Percentiles rank a stretch among this genome's conserved stretches.
These are phyloP conservation scores for Meripilus lineatus DNA, from an alignment of 1,284 basidiomycete species.

Conservation along the genomic window DNA sequence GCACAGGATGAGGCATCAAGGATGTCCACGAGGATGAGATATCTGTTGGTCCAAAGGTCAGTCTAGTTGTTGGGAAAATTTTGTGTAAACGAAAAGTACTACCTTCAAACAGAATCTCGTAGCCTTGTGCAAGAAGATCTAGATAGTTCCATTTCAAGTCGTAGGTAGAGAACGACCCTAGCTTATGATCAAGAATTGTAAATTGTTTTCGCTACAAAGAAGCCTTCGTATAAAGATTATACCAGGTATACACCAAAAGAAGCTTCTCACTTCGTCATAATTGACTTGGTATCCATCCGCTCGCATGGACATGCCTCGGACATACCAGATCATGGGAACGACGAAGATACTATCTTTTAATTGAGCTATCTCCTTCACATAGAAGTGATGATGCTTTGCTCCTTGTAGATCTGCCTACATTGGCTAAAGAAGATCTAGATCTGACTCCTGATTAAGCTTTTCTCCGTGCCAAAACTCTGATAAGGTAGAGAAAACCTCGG, in stretches of 20 bases:
- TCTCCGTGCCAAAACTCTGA: slow-evolving; percentile 28
- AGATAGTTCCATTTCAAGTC: slow-evolving; percentile 4
- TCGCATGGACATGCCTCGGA: neutral
- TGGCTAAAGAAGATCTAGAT: slow-evolving; percentile 22
- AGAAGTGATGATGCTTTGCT: slow-evolving; percentile 15
- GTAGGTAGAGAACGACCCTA: neutral
- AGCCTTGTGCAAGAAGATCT: slow-evolving; percentile 5
- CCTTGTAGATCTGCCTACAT: slow-evolving; percentile 30
- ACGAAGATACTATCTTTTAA: slow-evolving; percentile 17
- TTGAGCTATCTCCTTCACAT: slow-evolving; percentile 25
- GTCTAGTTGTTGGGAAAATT: neutral
- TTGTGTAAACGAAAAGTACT: neutral
- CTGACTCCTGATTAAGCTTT: slow-evolving; percentile 17
- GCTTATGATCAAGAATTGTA: neutral
- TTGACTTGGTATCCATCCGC: neutral
- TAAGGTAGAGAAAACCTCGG: slow-evolving; percentile 21
- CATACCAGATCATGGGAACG: slow-evolving; percentile 18
- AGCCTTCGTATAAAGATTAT: neutral
- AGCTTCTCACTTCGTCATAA: neutral
- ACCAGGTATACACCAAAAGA: neutral
- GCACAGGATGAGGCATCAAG: slow-evolving; percentile 9
- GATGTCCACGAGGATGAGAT: neutral
- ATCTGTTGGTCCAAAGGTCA: neutral
- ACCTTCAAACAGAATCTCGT: slow-evolving; percentile 2
- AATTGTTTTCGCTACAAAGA: neutral